These are phyloP conservation scores for Trypanosomatidae sp. DNA, from an alignment of 208 protist species.

Conservation along the genomic window DNA sequence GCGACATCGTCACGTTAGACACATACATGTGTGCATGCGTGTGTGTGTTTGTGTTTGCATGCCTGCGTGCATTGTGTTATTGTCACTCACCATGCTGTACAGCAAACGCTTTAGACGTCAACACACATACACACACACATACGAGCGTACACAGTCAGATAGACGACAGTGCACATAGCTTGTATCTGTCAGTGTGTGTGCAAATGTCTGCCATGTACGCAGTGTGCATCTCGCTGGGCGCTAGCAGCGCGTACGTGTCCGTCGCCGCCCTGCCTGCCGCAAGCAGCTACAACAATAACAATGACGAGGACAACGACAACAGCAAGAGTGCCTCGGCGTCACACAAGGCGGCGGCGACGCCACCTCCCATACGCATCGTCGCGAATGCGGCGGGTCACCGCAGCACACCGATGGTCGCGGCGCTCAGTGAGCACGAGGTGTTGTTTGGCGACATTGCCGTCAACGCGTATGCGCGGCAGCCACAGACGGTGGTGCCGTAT, in stretches of 20 bases:
- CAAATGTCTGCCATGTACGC: no score
- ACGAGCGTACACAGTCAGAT: no score
- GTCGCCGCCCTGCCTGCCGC: constrained; percentile 23
- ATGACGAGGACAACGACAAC: constrained; percentile 3
- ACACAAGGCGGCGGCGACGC: constrained; percentile 1
- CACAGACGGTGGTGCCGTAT: constrained; percentile 65
- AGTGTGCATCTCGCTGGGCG: constrained; percentile 74
- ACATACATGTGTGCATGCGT: no score
- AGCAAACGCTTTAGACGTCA: no score
- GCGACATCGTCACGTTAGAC: no score
- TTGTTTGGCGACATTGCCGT: constrained; percentile 72
- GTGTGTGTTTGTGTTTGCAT: no score
- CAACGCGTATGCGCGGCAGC: constrained; percentile 44
- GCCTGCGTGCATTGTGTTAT: no score
- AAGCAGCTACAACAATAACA: not conserved
- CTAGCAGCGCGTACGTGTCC: constrained; percentile 54
- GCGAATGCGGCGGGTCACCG: constrained; percentile 74
- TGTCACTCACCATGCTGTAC: no score
- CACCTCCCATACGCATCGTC: constrained; percentile 34
- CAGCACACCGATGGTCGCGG: constrained; percentile 45
- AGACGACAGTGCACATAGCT: no score
- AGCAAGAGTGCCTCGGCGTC: not conserved
- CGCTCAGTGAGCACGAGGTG: constrained; percentile 56
- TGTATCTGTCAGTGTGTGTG: no score
- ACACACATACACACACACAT: no score